Percentiles rank a stretch among this genome's conserved stretches.
These are phyloP conservation scores for Ambrosiella xylebori DNA, from an alignment of 2,329 filamentous ascomycete genomes.

Conservation along the genomic window DNA sequence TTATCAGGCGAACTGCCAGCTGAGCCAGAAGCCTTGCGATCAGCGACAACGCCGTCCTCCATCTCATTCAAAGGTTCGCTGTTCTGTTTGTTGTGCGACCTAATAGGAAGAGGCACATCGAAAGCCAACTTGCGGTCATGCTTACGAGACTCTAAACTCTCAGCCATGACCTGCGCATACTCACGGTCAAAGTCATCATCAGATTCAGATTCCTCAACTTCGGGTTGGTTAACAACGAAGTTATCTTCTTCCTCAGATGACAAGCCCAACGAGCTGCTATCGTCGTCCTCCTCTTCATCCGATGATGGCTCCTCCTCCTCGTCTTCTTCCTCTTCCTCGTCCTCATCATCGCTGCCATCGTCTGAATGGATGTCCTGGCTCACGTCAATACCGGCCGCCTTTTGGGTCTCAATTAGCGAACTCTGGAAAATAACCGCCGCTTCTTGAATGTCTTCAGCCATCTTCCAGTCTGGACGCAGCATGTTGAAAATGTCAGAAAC, in stretches of 20 bases:
- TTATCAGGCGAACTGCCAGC: slow-evolving; percentile 25
- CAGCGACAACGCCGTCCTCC: background rate
- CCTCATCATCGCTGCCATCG: slow-evolving; percentile 49
- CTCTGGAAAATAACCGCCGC: slow-evolving; percentile 70
- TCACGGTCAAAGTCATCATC: slow-evolving; percentile 97
- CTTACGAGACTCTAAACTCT: slow-evolving; percentile 87
- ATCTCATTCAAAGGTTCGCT: background rate
- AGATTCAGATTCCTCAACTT: slow-evolving; percentile 78
- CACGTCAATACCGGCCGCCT: slow-evolving; percentile 56
- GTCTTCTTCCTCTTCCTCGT: slow-evolving; percentile 39
- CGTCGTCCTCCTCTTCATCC: slow-evolving; percentile 41
- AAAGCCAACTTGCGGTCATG: slow-evolving; percentile 90
- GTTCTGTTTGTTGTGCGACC: slow-evolving; percentile 30
- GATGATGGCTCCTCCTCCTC: slow-evolving; percentile 41
- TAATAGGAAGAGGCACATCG: slow-evolving; percentile 92
- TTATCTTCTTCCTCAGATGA: slow-evolving; percentile 51
- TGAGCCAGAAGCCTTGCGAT: background rate
- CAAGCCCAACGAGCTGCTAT: slow-evolving; percentile 19
- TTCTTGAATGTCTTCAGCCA: slow-evolving; percentile 65
- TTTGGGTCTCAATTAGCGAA: slow-evolving; percentile 80
- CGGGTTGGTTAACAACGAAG: slow-evolving; percentile 81
- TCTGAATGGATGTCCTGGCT: slow-evolving; percentile 53
- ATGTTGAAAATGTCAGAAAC: slow-evolving; percentile 80
- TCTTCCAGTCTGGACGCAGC: slow-evolving; percentile 82
- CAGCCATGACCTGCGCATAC: slow-evolving; percentile 95